Evolutionary conservation across 495 filamentous ascomycete genomes (phyloP).

Genomic region (Hyaloscypha finlandica): DNA sequence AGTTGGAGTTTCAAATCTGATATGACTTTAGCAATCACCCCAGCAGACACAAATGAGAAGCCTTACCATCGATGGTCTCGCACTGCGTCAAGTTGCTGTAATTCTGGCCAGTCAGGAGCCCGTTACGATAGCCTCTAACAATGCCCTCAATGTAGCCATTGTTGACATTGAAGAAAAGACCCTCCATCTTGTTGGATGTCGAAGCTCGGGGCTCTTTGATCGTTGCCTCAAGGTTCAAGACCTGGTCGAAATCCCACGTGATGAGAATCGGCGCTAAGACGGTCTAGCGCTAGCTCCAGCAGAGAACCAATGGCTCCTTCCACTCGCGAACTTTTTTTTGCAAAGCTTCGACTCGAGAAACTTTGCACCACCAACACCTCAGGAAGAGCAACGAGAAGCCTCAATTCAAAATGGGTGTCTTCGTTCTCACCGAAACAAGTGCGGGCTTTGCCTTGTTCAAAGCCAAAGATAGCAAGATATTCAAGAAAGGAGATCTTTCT

Average conservation of each 20-base stretch:
- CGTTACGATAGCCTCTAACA: conserved; percentile 94
- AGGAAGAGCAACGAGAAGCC: conserved; percentile 13
- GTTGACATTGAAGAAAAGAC: conserved; percentile 93
- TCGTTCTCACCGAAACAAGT: conserved; percentile 88
- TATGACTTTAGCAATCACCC: neutral
- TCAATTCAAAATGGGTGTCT: conserved; percentile 64
- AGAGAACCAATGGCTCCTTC: neutral
- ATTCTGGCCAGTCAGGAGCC: conserved; percentile 84
- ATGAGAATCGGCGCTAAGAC: neutral
- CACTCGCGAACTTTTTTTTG: conserved; percentile 26
- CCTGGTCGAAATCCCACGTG: neutral
- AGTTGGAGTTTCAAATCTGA: conserved; percentile 97
- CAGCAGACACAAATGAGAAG: neutral
- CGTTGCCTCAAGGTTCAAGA: neutral
- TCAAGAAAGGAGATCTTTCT: conserved; percentile 78
- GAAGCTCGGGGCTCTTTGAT: conserved; percentile 6
- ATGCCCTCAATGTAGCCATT: conserved; percentile 97
- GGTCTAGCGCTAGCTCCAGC: neutral
- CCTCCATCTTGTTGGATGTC: conserved; percentile 69
- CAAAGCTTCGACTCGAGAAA: conserved; percentile 18
- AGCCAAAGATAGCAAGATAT: conserved; percentile 94
- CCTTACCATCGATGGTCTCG: conserved; percentile 95
- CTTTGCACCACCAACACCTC: conserved; percentile 16
- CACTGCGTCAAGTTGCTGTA: conserved; percentile 98
- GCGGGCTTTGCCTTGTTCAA: conserved; percentile 98